Conservation (phyloP, 192 early-diverging fungal species). For the Entomortierella parvispora region DNA sequence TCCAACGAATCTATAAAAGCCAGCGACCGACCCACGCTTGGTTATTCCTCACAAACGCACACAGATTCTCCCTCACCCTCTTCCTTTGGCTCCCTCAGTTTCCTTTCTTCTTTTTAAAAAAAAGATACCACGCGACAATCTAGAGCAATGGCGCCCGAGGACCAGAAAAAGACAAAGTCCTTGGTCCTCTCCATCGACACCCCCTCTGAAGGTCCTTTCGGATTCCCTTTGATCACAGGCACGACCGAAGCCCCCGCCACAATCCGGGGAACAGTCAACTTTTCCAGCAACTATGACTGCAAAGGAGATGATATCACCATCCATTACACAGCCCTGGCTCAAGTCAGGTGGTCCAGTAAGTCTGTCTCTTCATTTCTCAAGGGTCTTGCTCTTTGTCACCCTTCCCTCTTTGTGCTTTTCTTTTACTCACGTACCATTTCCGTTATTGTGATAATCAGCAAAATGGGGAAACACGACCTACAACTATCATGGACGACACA, state of each 20-base stretch:
- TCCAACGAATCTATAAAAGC: no score
- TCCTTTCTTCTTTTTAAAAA: no score
- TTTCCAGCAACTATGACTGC: constrained; percentile 30
- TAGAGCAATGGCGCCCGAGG: not conserved
- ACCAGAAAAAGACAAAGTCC: not conserved
- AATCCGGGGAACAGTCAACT: constrained; percentile 7
- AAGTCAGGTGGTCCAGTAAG: constrained; percentile 11
- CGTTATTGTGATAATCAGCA: no score
- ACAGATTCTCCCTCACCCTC: no score
- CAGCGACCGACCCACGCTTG: no score
- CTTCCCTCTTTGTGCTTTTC: not conserved
- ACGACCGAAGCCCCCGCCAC: constrained; percentile 1
- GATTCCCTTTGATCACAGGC: constrained; percentile 6
- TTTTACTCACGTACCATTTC: no score
- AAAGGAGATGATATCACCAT: constrained; percentile 19
- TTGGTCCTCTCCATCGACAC: not conserved
- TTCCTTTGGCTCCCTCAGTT: no score
- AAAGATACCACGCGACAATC: no score
- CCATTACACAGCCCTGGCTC: constrained; percentile 13
- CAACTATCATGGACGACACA: not conserved
- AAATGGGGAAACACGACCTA: not conserved
- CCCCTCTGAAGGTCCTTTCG: not conserved
- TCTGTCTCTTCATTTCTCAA: not conserved
- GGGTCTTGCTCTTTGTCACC: not conserved
- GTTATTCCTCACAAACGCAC: no score